A percentile compares a stretch with the other conserved stretches of the same genome.
Evolutionary conservation across 345 rosid genomes (phyloP).

Genomic region (Brassica cretica): DNA sequence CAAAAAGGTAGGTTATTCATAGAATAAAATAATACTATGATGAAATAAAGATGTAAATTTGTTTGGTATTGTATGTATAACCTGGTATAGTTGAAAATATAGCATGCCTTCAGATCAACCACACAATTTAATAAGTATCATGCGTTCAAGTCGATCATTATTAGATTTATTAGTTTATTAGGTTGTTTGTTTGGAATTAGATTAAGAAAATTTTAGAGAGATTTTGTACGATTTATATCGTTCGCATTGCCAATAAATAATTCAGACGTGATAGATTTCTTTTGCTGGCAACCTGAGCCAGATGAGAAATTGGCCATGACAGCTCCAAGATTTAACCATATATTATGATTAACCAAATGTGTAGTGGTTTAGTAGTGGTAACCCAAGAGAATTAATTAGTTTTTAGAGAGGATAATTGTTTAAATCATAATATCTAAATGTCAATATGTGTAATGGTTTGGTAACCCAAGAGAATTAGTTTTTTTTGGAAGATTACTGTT

Average conservation of each 20-base stretch:
- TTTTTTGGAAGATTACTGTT: not conserved
- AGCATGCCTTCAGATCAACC: not conserved
- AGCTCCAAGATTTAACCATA: not conserved
- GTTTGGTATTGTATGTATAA: not conserved
- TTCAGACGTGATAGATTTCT: not conserved
- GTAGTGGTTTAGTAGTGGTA: not conserved
- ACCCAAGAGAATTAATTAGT: not conserved
- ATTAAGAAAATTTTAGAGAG: not conserved
- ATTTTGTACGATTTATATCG: not conserved
- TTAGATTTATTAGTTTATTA: too few species aligned
- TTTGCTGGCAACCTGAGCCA: not conserved
- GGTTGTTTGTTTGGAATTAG: too few species aligned
- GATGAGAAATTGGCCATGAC: not conserved
- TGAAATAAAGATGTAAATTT: not conserved
- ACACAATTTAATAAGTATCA: not conserved
- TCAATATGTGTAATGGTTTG: not conserved
- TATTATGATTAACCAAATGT: not conserved
- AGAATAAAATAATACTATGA: not conserved
- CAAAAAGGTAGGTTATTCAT: too few species aligned
- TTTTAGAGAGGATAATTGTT: not conserved
- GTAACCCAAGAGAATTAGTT: not conserved
- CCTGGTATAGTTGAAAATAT: not conserved
- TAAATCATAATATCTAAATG: not conserved
- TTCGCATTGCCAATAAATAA: not conserved
- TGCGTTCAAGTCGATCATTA: not conserved